Evolutionary conservation across 2,329 filamentous ascomycete species (phyloP), one percentile per base, ranked within the genome.

Genomic region (Talaromyces funiculosus): DNA sequence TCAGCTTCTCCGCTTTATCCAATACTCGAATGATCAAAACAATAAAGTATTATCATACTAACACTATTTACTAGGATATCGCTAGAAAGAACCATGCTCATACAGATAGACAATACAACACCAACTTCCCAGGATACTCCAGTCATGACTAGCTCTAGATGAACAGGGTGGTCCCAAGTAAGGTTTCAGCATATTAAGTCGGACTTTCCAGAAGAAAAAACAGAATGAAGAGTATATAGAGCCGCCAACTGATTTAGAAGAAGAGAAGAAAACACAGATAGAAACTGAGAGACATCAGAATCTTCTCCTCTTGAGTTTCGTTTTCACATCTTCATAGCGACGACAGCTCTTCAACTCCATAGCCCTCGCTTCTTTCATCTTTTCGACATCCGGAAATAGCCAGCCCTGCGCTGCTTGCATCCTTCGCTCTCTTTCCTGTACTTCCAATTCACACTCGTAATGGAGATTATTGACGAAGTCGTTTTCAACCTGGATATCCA

Each of bases 361-460:
- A 22, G 77, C 77, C 62, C 82, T 77, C 31, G 92, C 92, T 61
- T 85, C 75, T 63, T 87, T 84, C 85, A 96, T 85, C 79, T 91
- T 92, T 64, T 87, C 87, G 57, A 86, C 81, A 69, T 97, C 91
- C 59, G 86, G 85, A 73, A 86, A 92, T 70, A 96, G 91, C 89
- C 92, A 96, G 3, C 92, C 92, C 67, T 89, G 86, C 0, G 92
- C 92, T 53, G 90, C 87, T 64, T 96, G 86, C 64, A 86, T 80
- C 74, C 92, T 79, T 64, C 86, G 81, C 70, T 86, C 82, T 73
- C 87, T 83, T 56, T 83, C 78, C 53, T 82, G 77, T 64, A 84
- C 78, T 77, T 99, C 92, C 59, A 80, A 80, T 64, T 93, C 88
- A 76, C 94, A 99, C 69, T 88, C 82, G 61, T 81, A 79, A 53